Evolutionary conservation across 495 filamentous ascomycete genomes (phyloP), one percentile per base, ranked within the genome.

Genomic region (Lichenothelia convexa): DNA sequence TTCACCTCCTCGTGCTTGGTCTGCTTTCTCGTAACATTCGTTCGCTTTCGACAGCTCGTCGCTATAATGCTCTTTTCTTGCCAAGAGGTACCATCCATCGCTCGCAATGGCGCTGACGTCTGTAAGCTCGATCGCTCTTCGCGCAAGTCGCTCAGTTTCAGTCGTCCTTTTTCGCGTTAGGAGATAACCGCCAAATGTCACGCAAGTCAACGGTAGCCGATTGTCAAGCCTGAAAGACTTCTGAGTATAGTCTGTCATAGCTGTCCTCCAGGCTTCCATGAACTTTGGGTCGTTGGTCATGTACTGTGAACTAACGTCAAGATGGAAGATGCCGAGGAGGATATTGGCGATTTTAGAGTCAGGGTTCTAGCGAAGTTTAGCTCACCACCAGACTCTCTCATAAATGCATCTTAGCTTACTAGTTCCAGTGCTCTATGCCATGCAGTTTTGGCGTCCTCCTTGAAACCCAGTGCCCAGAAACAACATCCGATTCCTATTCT

Each of bases 161-260:
- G 67, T 45, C 50, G 81, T 76, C 2, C 67, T 65, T 51, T 80
- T 89, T 40, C 75, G 67, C 2, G 79, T 69, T 13, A 93, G 62
- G 60, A 93, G 93, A 56, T 89, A 93, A 36, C 71, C 63, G 32
- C 81, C 82, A 52, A 95, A 93, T 3, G 84, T 77, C 18, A 82
- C 73, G 46, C 85, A 93, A 9, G 85, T 85, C 50, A 94, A 64
- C 0, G 89, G 87, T 31, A 83, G 75, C 54, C 85, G 76, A 59
- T 87, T 91, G 56, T 95, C 85, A n/a, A 86, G 51, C 54, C 94
- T 93, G 61, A 92, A 93, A 2, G 89, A 78, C 39, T 80, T 83
- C 47, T 92, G 84, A 0, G 81, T 93, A 54, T 89, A 93, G 43
- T 86, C 71, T 0, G 71, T 86, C 75, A 95, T 93, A 21, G 87